Conservation (phyloP, 1,284 basidiomycete species). For the Melampsora occidentalis region DNA sequence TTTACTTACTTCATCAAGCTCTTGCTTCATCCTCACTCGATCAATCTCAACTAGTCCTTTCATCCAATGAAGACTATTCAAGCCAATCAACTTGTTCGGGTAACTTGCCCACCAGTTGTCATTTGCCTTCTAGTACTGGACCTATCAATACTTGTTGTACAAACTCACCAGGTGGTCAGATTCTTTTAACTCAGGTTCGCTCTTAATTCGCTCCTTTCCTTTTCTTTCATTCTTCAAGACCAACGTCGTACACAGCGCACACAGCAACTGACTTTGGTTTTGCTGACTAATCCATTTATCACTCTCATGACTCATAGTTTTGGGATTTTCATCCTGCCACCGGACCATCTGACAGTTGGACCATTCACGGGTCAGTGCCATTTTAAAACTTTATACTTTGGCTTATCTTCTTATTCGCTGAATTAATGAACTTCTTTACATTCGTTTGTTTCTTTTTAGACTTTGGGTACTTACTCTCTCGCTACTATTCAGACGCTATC, state of each 20-base stretch:
- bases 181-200: conserved; percentile 40
- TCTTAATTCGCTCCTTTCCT: neutral
- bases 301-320: conserved; percentile 56
- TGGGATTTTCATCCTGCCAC: conserved; percentile 66
- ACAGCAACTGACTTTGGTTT: neutral
- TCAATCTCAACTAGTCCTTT: neutral
- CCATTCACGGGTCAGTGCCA: conserved; percentile 62
- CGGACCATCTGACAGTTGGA: conserved; percentile 68
- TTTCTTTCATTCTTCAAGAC: neutral
- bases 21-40: neutral
- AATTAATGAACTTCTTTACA: no score
- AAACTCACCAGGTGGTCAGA: conserved; percentile 36
- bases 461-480: neutral
- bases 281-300: neutral
- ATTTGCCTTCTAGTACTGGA: conserved; percentile 4
- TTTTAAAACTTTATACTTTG: neutral
- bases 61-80: neutral
- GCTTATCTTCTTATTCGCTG: neutral
- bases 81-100: conserved; percentile 8
- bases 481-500: neutral
- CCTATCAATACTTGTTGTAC: conserved; percentile 34
- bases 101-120: conserved; percentile 19
- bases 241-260: neutral
- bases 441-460: neutral
- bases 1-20: no score